These are phyloP conservation scores for Penicillium sp. DNA, from an alignment of 2,329 filamentous ascomycete genomes.

Conservation along the genomic window DNA sequence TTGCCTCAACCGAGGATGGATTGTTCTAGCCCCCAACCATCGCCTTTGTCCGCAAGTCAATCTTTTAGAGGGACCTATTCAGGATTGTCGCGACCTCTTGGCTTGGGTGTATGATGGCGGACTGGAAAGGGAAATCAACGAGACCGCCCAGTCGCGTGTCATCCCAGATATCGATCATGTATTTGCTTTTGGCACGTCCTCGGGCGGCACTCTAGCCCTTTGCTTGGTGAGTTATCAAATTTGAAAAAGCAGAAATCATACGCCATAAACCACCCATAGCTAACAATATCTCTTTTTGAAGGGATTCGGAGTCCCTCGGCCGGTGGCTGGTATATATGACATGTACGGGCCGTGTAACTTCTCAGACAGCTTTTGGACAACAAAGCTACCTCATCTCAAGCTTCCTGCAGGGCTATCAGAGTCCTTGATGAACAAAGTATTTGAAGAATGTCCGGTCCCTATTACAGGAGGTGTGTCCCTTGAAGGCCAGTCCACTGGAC, in stretches of 20 bases:
- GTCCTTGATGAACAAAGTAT: neutral
- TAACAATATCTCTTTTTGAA: neutral
- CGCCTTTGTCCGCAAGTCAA: neutral
- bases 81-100: neutral
- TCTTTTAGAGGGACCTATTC: neutral
- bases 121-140: neutral
- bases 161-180: neutral
- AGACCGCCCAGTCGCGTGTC: neutral
- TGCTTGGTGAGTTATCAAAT: neutral
- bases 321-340: neutral
- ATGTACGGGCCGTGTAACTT: neutral
- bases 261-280: neutral
- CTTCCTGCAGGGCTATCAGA: neutral
- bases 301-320: neutral
- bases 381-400: neutral
- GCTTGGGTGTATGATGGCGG: neutral
- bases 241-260: neutral
- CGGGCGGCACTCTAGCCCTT: neutral
- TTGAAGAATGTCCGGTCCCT: neutral
- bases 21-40: neutral
- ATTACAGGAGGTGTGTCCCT: neutral
- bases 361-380: neutral
- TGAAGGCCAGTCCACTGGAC: neutral
- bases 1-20: neutral
- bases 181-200: neutral